These are phyloP conservation scores for Pestalotiopsis sp. DNA, from an alignment of 2,329 filamentous ascomycete genomes.

Conservation along the genomic window DNA sequence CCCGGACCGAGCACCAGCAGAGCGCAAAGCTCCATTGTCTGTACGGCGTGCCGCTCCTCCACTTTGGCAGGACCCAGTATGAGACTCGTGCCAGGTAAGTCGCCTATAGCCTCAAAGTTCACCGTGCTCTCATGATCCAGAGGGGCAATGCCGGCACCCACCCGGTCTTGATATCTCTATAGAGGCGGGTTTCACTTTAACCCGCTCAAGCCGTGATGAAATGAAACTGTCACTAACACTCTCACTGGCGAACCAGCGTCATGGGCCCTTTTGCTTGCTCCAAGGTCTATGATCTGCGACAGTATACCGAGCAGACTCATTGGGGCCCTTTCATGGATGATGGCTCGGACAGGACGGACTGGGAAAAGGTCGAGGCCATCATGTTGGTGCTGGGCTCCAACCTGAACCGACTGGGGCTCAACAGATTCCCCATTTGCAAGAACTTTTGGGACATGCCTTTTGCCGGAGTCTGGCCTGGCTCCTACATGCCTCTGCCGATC, in stretches of 20 bases:
- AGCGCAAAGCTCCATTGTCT: slow-evolving; percentile 73
- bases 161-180: not conserved
- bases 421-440: slow-evolving; percentile 45
- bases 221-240: not conserved
- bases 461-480: slow-evolving; percentile 53
- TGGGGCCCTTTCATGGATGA: slow-evolving; percentile 77
- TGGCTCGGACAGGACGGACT: slow-evolving; percentile 64
- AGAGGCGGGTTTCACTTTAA: not conserved
- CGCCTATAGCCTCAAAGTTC: slow-evolving; percentile 25
- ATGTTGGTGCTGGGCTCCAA: slow-evolving; percentile 71
- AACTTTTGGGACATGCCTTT: slow-evolving; percentile 60
- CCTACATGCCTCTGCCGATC: slow-evolving; percentile 42
- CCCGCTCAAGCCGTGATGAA: not conserved
- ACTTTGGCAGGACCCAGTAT: slow-evolving; percentile 28
- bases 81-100: slow-evolving; percentile 28
- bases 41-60: slow-evolving; percentile 62
- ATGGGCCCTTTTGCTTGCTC: slow-evolving; percentile 60
- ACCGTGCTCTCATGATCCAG: not conserved
- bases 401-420: slow-evolving; percentile 49
- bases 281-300: slow-evolving; percentile 73
- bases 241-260: not conserved
- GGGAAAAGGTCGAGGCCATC: slow-evolving; percentile 79
- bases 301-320: slow-evolving; percentile 60
- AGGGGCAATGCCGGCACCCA: not conserved
- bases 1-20: slow-evolving; percentile 55